Percentiles rank a stretch among this genome's conserved stretches.
These are phyloP conservation scores for Neoboletus brunneissimus DNA, from an alignment of 768 basidiomycete species.

Conservation along the genomic window DNA sequence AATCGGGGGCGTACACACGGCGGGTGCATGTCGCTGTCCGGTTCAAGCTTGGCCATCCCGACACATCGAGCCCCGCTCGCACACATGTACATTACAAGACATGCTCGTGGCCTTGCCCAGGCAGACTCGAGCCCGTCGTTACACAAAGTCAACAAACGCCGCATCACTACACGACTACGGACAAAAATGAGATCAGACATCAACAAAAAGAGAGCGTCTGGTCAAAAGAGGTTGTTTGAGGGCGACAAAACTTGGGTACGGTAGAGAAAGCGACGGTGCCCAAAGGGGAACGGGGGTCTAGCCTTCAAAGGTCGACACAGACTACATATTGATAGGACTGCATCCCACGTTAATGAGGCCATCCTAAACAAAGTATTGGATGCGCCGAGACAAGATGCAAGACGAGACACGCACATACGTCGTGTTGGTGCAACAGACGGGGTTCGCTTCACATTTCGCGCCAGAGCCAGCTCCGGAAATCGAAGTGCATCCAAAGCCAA, in stretches of 20 bases:
- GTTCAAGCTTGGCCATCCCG: background rate
- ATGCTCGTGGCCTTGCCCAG: background rate
- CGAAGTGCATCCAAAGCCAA: constrained; percentile 21
- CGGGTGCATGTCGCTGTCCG: background rate
- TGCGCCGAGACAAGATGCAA: no score
- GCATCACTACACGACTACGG: constrained; percentile 13
- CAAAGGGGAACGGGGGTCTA: background rate
- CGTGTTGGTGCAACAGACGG: constrained; percentile 26
- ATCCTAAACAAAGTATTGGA: constrained; percentile 1
- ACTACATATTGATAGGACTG: constrained; percentile 9
- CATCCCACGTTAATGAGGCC: constrained; percentile 31
- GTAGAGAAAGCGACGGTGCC: constrained; percentile 20
- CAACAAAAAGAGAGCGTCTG: constrained; percentile 26
- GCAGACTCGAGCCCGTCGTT: background rate
- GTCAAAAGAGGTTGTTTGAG: constrained; percentile 8
- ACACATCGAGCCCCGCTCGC: constrained; percentile 13
- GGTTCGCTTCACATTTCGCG: constrained; percentile 9
- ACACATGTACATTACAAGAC: constrained; percentile 15
- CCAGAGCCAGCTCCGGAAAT: constrained; percentile 27
- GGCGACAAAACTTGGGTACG: constrained; percentile 13
- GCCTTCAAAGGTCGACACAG: constrained; percentile 2
- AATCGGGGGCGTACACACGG: constrained; percentile 23
- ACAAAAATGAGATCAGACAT: constrained; percentile 21
- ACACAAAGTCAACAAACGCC: constrained; percentile 7
- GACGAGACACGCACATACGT: constrained; percentile 10